Conservation (phyloP, 2,329 filamentous ascomycete genomes). For the Byssochlamys sp. region DNA sequence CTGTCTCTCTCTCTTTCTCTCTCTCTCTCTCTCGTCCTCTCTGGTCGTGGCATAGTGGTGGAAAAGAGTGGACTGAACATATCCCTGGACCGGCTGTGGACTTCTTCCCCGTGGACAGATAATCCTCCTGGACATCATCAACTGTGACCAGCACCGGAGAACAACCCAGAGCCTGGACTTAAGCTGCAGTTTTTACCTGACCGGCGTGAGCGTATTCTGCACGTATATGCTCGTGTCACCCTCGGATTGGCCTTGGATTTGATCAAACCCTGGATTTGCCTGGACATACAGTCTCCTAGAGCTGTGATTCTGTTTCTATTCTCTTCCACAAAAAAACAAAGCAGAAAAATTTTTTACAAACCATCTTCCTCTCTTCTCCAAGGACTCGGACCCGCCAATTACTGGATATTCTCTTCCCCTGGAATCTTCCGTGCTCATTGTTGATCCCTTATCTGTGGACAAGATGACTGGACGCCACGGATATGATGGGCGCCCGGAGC, state of each 20-base stretch:
- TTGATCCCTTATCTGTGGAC: conserved; percentile 18
- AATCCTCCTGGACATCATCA: not conserved
- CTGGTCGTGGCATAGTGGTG: not conserved
- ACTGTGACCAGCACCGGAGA: not conserved
- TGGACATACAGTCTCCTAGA: conserved; percentile 14
- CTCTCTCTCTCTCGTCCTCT: conserved; percentile 8
- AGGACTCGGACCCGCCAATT: conserved; percentile 8
- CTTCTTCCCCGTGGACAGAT: not conserved
- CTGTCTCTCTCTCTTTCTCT: conserved; percentile 8
- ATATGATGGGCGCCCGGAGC: conserved; percentile 25
- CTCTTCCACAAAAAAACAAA: conserved; percentile 3
- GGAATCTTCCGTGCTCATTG: conserved; percentile 5
- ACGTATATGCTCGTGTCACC: conserved; percentile 2
- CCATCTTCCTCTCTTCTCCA: conserved; percentile 9
- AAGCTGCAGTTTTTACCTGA: not conserved
- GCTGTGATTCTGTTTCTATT: conserved; percentile 16
- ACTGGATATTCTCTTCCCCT: conserved; percentile 5
- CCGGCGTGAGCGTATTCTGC: not conserved
- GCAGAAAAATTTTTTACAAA: not conserved
- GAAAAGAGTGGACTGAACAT: not conserved
- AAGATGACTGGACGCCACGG: conserved; percentile 31
- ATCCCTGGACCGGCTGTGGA: not conserved
- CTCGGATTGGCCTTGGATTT: conserved; percentile 10
- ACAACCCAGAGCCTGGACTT: not conserved
- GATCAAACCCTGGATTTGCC: conserved; percentile 14